Conservation (phyloP, 441 rosid species). For the Gossypium aridum region DNA sequence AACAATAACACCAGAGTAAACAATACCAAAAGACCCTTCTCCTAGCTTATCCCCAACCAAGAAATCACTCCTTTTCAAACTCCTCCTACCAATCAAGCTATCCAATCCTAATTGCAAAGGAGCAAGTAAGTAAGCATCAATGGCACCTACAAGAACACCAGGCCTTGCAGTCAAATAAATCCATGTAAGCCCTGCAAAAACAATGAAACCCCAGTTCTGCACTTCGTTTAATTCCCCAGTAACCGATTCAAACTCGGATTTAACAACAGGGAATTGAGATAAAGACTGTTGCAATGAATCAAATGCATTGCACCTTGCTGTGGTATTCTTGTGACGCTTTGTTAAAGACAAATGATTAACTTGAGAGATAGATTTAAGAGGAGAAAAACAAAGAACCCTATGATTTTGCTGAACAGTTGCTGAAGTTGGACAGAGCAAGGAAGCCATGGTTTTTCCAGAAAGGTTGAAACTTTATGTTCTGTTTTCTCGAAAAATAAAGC, state of each 20-base stretch:
- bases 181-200: constrained; percentile 60
- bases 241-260: constrained; percentile 39
- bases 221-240: constrained; percentile 41
- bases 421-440: constrained; percentile 33
- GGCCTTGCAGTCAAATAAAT: constrained; percentile 90
- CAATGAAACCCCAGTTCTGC: constrained; percentile 59
- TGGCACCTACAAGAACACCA: constrained; percentile 84
- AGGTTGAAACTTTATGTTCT: neutral
- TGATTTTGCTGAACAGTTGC: constrained; percentile 26
- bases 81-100: constrained; percentile 64
- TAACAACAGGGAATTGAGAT: constrained; percentile 41
- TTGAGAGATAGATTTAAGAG: constrained; percentile 29
- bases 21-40: constrained; percentile 93
- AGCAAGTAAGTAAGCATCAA: constrained; percentile 80
- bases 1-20: constrained; percentile 67
- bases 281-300: constrained; percentile 37
- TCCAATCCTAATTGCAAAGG: constrained; percentile 75
- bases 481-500: neutral
- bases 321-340: constrained; percentile 17
- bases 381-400: constrained; percentile 31
- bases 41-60: constrained; percentile 71
- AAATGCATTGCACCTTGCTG: constrained; percentile 40
- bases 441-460: constrained; percentile 33
- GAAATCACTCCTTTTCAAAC: constrained; percentile 66
- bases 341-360: constrained; percentile 15